phyloP scores from a whole-genome alignment of 2,329 filamentous ascomycete genomes.

The Fusarium siculi region DNA sequence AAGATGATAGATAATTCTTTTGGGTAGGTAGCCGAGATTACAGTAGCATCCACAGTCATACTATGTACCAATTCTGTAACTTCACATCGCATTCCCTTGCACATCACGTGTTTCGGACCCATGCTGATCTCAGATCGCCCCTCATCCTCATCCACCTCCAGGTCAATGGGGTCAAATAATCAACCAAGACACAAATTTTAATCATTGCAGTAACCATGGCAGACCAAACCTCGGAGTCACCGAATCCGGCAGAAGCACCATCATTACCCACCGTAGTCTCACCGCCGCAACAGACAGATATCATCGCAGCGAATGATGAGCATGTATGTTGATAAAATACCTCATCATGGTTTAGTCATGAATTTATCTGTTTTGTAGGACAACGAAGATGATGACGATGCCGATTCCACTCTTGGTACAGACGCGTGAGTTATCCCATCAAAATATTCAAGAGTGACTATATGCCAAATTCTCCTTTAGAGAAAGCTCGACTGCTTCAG shows the following conservation, averaged over 20 bases:
- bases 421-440: background rate
- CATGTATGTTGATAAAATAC: background rate
- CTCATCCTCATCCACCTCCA: background rate
- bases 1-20: constrained; percentile 34
- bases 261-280: background rate
- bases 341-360: background rate
- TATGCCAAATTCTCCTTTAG: background rate
- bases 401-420: background rate
- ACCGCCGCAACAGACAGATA: background rate
- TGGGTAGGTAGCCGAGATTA: background rate
- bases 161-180: background rate
- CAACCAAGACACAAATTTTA: background rate
- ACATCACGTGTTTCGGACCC: background rate
- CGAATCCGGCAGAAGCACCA: background rate
- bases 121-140: background rate
- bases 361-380: background rate
- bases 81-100: background rate
- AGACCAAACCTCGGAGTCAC: background rate
- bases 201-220: background rate
- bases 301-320: background rate
- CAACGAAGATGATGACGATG: background rate
- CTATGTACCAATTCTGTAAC: background rate
- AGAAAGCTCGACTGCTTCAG: constrained; percentile 18
- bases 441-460: accelerated
- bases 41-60: background rate